phyloP scores from a whole-genome alignment of 192 early-diverging fungal species.

The Coemansia sp. region DNA sequence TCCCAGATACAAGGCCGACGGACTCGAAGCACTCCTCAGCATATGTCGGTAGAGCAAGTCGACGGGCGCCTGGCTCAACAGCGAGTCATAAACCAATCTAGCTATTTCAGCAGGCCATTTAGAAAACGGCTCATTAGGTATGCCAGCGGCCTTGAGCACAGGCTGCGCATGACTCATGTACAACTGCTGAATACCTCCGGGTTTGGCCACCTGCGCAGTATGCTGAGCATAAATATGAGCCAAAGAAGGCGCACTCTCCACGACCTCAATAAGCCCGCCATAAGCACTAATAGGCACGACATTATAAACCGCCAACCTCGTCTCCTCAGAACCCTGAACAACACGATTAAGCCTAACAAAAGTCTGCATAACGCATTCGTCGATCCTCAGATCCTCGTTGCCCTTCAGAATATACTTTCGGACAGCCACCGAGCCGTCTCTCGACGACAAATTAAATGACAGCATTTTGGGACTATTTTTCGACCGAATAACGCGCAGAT shows the following conservation, averaged over 20 bases:
- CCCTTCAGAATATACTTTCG: conserved; percentile 90
- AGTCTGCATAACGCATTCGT: conserved; percentile 88
- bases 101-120: conserved; percentile 26
- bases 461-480: conserved; percentile 96
- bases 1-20: conserved; percentile 19
- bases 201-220: neutral
- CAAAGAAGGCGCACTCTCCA: conserved; percentile 74
- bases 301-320: conserved; percentile 33
- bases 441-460: conserved; percentile 44
- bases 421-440: conserved; percentile 60
- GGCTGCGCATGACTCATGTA: conserved; percentile 18
- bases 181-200: conserved; percentile 12
- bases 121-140: conserved; percentile 12
- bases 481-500: conserved; percentile 35
- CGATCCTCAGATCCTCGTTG: conserved; percentile 88
- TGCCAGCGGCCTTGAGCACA: conserved; percentile 3
- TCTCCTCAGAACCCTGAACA: neutral
- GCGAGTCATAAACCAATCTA: conserved; percentile 22
- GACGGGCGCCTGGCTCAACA: conserved; percentile 1
- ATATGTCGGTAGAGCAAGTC: conserved; percentile 27
- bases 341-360: conserved; percentile 45
- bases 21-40: conserved; percentile 16
- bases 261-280: conserved; percentile 94
- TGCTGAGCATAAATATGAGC: conserved; percentile 57
- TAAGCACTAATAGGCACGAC: conserved; percentile 83